These are phyloP conservation scores for Amylocarpus encephaloides DNA, from an alignment of 2,329 filamentous ascomycete genomes.

Conservation along the genomic window DNA sequence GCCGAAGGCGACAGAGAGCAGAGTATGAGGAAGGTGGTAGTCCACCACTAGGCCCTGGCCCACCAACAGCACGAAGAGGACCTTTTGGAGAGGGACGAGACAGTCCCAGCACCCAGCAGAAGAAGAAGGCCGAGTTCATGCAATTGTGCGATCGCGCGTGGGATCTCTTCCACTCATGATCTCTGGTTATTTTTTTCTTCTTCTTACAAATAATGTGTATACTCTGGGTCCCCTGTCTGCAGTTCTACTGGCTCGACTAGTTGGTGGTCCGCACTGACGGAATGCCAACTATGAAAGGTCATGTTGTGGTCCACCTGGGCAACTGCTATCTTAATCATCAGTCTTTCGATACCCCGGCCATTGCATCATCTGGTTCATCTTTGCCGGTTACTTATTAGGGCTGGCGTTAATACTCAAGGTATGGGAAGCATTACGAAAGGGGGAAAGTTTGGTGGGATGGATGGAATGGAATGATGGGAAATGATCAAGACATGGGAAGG, in stretches of 20 bases:
- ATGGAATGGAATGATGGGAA: neutral
- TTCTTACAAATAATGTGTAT: neutral
- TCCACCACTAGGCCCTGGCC: conserved; percentile 74
- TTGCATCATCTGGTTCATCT: neutral
- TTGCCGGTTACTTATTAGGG: neutral
- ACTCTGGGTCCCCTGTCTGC: neutral
- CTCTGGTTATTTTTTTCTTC: neutral
- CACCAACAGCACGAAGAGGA: conserved; percentile 50
- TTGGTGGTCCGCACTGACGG: too few species aligned
- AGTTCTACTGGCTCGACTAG: neutral
- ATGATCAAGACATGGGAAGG: neutral
- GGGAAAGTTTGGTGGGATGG: neutral
- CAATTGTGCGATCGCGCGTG: conserved; percentile 81
- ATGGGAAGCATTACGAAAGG: neutral
- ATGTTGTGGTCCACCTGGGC: too few species aligned
- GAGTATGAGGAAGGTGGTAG: conserved; percentile 93
- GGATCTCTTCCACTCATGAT: conserved; percentile 92
- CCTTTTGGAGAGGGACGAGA: conserved; percentile 78
- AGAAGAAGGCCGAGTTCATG: conserved; percentile 91
- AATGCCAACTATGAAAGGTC: too few species aligned
- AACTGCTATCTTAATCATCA: too few species aligned
- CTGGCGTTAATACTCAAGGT: neutral
- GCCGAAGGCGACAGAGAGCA: conserved; percentile 70
- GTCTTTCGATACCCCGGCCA: too few species aligned
- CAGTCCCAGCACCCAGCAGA: conserved; percentile 72